phyloP scores from a whole-genome alignment of 2,329 filamentous ascomycete genomes.

The Madurella fahalii region DNA sequence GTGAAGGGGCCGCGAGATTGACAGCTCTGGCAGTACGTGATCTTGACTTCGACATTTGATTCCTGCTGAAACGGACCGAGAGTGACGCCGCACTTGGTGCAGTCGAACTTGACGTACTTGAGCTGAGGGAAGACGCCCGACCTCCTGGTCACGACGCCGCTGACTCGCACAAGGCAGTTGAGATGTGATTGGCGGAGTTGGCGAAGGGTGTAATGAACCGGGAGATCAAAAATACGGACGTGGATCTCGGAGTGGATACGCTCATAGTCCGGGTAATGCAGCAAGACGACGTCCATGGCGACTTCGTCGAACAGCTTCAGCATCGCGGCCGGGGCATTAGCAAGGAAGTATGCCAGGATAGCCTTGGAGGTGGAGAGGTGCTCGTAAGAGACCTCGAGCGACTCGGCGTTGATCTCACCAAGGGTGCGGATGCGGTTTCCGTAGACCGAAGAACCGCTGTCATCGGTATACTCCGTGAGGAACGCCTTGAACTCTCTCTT shows the following conservation, averaged over 20 bases:
- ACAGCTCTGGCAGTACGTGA: constrained; percentile 94
- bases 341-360: constrained; percentile 90
- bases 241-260: constrained; percentile 97
- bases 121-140: constrained; percentile 96
- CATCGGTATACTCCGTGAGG: constrained; percentile 91
- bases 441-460: constrained; percentile 86
- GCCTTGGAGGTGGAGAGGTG: constrained; percentile 88
- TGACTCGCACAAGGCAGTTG: constrained; percentile 91
- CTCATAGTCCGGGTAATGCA: constrained; percentile 97
- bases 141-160: constrained; percentile 88
- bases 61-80: constrained; percentile 97
- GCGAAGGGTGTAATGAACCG: constrained; percentile 89
- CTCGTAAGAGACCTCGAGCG: constrained; percentile 92
- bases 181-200: constrained; percentile 93
- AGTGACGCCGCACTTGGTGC: constrained; percentile 84
- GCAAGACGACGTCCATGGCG: constrained; percentile 90
- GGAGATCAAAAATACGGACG: constrained; percentile 91
- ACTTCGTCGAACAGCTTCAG: constrained; percentile 95
- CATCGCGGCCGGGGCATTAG: constrained; percentile 92
- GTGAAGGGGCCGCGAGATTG: constrained; percentile 93
- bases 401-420: constrained; percentile 96
- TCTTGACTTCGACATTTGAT: constrained; percentile 92
- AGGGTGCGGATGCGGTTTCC: constrained; percentile 89
- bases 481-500: constrained; percentile 97
- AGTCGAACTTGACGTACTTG: constrained; percentile 98